Evolutionary conservation across 2,329 filamentous ascomycete genomes (phyloP).

Genomic region (Magnaporthiopsis incrustans): DNA sequence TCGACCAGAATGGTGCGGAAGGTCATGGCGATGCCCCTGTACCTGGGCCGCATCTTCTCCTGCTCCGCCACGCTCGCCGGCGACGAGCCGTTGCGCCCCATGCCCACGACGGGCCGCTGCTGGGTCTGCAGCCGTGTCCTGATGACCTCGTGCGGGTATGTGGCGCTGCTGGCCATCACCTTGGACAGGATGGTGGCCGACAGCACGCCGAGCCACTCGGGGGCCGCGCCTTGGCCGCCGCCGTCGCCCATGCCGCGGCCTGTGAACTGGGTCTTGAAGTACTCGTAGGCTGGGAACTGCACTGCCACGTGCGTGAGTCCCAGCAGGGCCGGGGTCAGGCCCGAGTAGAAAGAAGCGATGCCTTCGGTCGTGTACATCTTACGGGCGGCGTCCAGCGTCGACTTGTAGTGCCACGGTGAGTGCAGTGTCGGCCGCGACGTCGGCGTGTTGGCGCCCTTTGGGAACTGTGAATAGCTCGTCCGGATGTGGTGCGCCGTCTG

Average conservation of each 20-base stretch:
- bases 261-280: slow-evolving; percentile 82
- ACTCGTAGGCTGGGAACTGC: slow-evolving; percentile 95
- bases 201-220: slow-evolving; percentile 75
- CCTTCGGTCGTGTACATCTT: slow-evolving; percentile 96
- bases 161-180: slow-evolving; percentile 85
- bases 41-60: slow-evolving; percentile 39
- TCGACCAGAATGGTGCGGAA: slow-evolving; percentile 78
- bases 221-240: slow-evolving; percentile 42
- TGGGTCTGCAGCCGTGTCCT: slow-evolving; percentile 92
- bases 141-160: slow-evolving; percentile 95
- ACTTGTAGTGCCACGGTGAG: slow-evolving; percentile 84
- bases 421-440: slow-evolving; percentile 47
- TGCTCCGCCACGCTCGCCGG: slow-evolving; percentile 16
- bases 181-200: slow-evolving; percentile 90
- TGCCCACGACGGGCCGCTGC: slow-evolving; percentile 54
- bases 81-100: slow-evolving; percentile 10
- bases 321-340: slow-evolving; percentile 82
- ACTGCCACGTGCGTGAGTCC: slow-evolving; percentile 93
- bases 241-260: slow-evolving; percentile 73
- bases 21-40: slow-evolving; percentile 73
- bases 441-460: slow-evolving; percentile 44
- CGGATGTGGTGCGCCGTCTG: slow-evolving; percentile 53
- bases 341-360: slow-evolving; percentile 86
- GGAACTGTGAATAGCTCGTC: slow-evolving; percentile 36
- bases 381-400: slow-evolving; percentile 80